A percentile compares a stretch with the other conserved stretches of the same genome.
Evolutionary conservation across 768 basidiomycete species (phyloP).

Genomic region (Suillus plorans): DNA sequence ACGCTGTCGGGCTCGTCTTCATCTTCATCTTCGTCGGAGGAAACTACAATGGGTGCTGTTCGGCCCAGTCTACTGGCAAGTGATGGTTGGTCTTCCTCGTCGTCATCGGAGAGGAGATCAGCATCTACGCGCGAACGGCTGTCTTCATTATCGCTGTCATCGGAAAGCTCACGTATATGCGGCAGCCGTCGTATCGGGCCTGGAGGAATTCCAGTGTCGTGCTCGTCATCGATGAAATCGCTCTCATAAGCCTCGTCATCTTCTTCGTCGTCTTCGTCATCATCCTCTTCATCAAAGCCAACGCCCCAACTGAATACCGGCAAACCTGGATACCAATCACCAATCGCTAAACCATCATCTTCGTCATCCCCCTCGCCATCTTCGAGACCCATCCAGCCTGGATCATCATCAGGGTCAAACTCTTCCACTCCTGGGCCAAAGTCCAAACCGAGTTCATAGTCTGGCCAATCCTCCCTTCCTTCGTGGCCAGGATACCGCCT

Average conservation of each 20-base stretch:
- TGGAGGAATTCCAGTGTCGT: slow-evolving; percentile 15
- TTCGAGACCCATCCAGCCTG: slow-evolving; percentile 33
- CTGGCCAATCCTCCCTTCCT: slow-evolving; percentile 24
- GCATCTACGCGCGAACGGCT: neutral
- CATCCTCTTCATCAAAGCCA: slow-evolving; percentile 16
- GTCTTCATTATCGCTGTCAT: slow-evolving; percentile 15
- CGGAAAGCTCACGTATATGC: slow-evolving; percentile 26
- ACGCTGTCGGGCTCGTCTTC: slow-evolving; percentile 14
- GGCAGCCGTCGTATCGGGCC: slow-evolving; percentile 4
- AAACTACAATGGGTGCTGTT: slow-evolving; percentile 1
- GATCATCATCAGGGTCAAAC: slow-evolving; percentile 28
- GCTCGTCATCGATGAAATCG: slow-evolving; percentile 58
- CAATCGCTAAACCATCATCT: slow-evolving; percentile 21
- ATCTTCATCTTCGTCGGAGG: slow-evolving; percentile 22
- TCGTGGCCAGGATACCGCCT: slow-evolving; percentile 58
- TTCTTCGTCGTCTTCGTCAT: slow-evolving; percentile 21
- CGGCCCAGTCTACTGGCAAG: slow-evolving; percentile 1
- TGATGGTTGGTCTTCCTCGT: neutral
- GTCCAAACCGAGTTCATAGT: slow-evolving; percentile 33
- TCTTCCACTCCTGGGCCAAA: slow-evolving; percentile 38
- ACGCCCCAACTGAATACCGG: slow-evolving; percentile 18
- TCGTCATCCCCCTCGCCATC: slow-evolving; percentile 35
- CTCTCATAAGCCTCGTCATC: slow-evolving; percentile 45
- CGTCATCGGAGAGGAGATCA: slow-evolving; percentile 8
- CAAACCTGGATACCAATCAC: slow-evolving; percentile 19